Base-by-base conservation (phyloP, 139 green algal species). In the Picochlorum sp. region DNA sequence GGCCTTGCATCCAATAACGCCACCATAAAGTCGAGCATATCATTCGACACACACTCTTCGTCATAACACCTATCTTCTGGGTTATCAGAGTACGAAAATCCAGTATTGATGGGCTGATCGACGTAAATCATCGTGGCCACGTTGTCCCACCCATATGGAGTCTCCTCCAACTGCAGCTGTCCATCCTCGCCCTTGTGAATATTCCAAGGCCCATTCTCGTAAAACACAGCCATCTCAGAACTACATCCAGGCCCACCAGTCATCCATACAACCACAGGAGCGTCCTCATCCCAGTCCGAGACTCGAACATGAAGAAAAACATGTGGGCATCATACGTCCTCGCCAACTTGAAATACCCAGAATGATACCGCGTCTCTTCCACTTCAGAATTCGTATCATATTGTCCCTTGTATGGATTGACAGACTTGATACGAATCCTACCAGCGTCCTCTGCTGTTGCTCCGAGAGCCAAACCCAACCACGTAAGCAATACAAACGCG, bases 1-100 rank as follows among this genome's bases (percentile, higher is more conserved):
- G 87, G 82, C 55, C 87, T 81, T 0, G 77, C 78, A 34, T 85
- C 68, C 20, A 90, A 82, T 55, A 96, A 90, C 34, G 84, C 87
- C 28, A 83, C 75, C 63, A 98, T 65, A 71, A 98, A 98, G 67
- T 97, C 86, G 28, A 93, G 82, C 87, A 98, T 93, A 79, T 98
- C 92, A 4, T 83, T 72, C 2, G 77, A 78, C 18, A 98, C 91
- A n/a, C 65, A 75, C 5, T 62, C 30, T 69, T 94, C 86, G 52
- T 82, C 68, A 69, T 79, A 83, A 37, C 66, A 82, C 30, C 49
- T 45, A 49, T 84, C 79, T 0, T 66, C 57, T 4, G 65, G 26
- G 18, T 79, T 72, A 6, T 81, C 26, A 41, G 71, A 86, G 62
- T 85, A 97, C 14, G 77, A 90, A 75, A 95, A 98, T 20, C 92